Evolutionary conservation across 371 early-diverging fungal genomes (phyloP).

Genomic region (Capillidium rhysosporum): DNA sequence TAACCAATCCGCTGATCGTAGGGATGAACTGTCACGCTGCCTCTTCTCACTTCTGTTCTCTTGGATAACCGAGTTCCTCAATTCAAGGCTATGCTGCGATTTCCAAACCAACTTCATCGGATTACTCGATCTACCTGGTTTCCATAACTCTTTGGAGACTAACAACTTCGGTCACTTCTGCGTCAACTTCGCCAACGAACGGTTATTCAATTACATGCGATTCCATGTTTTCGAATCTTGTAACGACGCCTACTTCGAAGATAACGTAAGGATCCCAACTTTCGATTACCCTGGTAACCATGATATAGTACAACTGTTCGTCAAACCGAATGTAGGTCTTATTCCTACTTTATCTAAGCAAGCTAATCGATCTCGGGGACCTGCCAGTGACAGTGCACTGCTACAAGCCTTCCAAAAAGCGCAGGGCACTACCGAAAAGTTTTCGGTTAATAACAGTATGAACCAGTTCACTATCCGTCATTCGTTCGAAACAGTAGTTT

Average conservation of each 20-base stretch:
- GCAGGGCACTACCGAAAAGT: constrained; percentile 11
- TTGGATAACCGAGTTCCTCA: constrained; percentile 58
- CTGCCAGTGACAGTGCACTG: constrained; percentile 17
- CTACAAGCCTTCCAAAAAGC: constrained; percentile 19
- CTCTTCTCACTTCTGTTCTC: constrained; percentile 52
- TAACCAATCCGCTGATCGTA: constrained; percentile 41
- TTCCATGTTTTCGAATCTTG: constrained; percentile 20
- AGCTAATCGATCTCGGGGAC: constrained; percentile 13
- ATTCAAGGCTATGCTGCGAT: constrained; percentile 40
- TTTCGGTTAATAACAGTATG: neutral
- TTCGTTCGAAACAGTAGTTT: constrained; percentile 43
- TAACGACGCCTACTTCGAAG: constrained; percentile 9
- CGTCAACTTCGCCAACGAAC: constrained; percentile 64
- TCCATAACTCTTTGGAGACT: constrained; percentile 22
- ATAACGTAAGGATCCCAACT: constrained; percentile 18
- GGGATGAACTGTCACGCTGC: constrained; percentile 48
- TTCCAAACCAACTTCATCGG: constrained; percentile 46
- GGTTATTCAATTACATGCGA: constrained; percentile 50
- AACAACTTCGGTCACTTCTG: constrained; percentile 57
- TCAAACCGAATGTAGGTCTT: constrained; percentile 29
- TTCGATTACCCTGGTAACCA: constrained; percentile 34
- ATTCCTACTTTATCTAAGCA: constrained; percentile 38
- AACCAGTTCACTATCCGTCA: constrained; percentile 48
- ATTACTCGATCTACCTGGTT: constrained; percentile 44
- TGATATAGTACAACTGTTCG: constrained; percentile 33